phyloP scores from a whole-genome alignment of 768 basidiomycete species.

The Chalciporus pseudorubinellus region DNA sequence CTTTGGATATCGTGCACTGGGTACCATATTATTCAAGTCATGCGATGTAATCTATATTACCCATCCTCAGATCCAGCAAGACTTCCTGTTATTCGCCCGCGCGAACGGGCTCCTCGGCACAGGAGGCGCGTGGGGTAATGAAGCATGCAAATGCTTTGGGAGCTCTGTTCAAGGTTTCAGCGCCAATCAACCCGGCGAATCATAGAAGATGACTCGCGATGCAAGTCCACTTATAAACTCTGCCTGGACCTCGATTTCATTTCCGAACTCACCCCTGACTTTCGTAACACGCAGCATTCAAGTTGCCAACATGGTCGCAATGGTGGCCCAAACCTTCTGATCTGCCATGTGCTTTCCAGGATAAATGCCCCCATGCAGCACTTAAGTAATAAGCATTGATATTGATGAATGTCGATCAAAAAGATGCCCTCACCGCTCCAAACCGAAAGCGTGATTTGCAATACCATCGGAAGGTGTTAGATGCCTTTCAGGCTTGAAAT shows the following conservation, averaged over 20 bases:
- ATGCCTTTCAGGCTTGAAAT: slow-evolving; percentile 58
- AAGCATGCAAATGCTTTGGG: slow-evolving; percentile 28
- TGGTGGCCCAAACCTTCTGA: slow-evolving; percentile 31
- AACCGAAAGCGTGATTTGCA: slow-evolving; percentile 14
- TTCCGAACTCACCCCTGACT: slow-evolving; percentile 28
- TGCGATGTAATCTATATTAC: neutral
- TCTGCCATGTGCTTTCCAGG: slow-evolving; percentile 36
- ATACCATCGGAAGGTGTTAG: slow-evolving; percentile 26
- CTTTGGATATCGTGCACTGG: neutral
- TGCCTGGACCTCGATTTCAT: slow-evolving; percentile 23
- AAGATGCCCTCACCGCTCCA: slow-evolving; percentile 23
- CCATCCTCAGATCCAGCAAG: neutral
- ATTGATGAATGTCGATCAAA: too few species aligned
- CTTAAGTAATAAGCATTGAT: too few species aligned
- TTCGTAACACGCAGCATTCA: slow-evolving; percentile 26
- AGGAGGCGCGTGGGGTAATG: slow-evolving; percentile 15
- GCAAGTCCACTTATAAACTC: slow-evolving; percentile 25
- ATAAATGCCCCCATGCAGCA: too few species aligned
- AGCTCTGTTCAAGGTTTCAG: slow-evolving; percentile 12
- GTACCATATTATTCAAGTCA: neutral
- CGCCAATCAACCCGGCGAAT: neutral
- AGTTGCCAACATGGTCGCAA: slow-evolving; percentile 33
- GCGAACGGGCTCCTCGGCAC: slow-evolving; percentile 16
- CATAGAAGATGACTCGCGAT: slow-evolving; percentile 11
- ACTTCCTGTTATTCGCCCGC: neutral